Evolutionary conservation across 768 basidiomycete species (phyloP).

Genomic region (Rhizopogon vesiculosus): DNA sequence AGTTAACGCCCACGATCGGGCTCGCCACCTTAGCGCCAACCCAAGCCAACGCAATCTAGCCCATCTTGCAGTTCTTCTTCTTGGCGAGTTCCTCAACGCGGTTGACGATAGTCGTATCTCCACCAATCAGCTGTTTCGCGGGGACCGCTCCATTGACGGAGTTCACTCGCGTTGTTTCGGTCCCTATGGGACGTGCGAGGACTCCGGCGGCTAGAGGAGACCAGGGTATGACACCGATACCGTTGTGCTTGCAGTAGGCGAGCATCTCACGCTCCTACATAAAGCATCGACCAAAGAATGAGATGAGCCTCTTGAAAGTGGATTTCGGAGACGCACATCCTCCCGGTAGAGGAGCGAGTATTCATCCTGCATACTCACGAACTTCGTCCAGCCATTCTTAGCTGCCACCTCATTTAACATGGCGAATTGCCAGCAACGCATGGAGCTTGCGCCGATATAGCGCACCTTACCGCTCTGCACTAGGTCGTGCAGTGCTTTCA

Average conservation of each 20-base stretch:
- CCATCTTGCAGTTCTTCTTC: constrained; percentile 20
- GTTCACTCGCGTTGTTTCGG: constrained; percentile 16
- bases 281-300: too few species aligned
- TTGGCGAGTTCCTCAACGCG: constrained; percentile 1
- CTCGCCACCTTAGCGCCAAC: not conserved
- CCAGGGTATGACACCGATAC: constrained; percentile 52
- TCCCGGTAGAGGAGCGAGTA: constrained; percentile 54
- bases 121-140: not conserved
- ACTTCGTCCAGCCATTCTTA: constrained; percentile 44
- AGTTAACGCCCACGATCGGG: constrained; percentile 1
- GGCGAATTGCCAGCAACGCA: constrained; percentile 43
- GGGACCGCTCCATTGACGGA: constrained; percentile 10
- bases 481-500: constrained; percentile 48
- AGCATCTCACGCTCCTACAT: constrained; percentile 42
- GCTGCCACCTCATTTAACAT: constrained; percentile 40
- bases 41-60: constrained; percentile 30
- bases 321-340: constrained; percentile 28
- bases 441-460: constrained; percentile 46
- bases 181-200: constrained; percentile 33
- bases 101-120: too few species aligned
- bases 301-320: not conserved
- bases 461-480: constrained; percentile 45
- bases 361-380: constrained; percentile 53
- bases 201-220: constrained; percentile 36
- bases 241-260: constrained; percentile 41